Evolutionary conservation across 2,329 filamentous ascomycete genomes (phyloP).

Genomic region (Arthroderma uncinatum): DNA sequence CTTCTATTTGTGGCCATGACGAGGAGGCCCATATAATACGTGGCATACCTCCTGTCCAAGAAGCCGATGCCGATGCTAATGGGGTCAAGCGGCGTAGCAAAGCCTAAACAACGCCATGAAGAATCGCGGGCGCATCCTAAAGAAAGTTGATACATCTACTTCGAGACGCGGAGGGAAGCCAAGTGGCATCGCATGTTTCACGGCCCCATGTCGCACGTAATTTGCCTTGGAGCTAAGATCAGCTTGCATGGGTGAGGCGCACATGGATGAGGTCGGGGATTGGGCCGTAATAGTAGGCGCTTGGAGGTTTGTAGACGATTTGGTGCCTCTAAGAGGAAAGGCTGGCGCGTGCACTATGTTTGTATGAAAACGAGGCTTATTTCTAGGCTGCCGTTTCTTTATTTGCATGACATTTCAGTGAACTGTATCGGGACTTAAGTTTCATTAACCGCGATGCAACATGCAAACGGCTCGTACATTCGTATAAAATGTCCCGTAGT

Average conservation of each 20-base stretch:
- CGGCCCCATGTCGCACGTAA: background rate
- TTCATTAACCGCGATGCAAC: background rate
- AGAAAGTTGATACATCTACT: background rate
- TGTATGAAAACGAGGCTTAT: background rate
- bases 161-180: background rate
- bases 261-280: background rate
- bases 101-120: slow-evolving; percentile 1
- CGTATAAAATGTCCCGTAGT: background rate
- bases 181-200: slow-evolving; percentile 4
- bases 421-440: background rate
- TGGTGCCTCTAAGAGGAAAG: background rate
- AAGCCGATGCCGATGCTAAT: background rate
- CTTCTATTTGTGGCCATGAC: background rate
- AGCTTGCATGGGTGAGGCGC: background rate
- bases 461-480: background rate
- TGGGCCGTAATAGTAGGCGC: background rate
- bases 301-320: background rate
- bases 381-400: background rate
- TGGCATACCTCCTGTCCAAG: background rate
- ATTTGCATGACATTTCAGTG: slow-evolving; percentile 2
- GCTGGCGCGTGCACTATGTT: background rate
- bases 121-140: background rate
- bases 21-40: background rate
- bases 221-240: background rate
- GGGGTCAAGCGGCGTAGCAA: slow-evolving; percentile 1